phyloP scores from a whole-genome alignment of 2,329 filamentous ascomycete species.

The Phyllosticta ampelicida region DNA sequence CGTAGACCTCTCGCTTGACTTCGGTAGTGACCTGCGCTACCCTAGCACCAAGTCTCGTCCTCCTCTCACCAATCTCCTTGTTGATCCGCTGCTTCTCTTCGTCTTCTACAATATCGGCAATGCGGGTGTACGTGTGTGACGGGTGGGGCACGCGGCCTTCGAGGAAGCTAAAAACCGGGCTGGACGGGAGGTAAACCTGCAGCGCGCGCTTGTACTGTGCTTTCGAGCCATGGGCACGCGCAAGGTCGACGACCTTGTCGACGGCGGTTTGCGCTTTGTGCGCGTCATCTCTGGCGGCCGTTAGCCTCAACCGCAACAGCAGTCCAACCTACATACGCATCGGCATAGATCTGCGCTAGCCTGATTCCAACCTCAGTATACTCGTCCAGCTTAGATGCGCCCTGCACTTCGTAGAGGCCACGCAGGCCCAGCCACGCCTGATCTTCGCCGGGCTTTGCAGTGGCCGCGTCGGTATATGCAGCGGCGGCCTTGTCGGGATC shows the following conservation, averaged over 20 bases:
- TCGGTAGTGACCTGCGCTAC: constrained; percentile 74
- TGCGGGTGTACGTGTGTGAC: constrained; percentile 65
- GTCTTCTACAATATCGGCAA: constrained; percentile 72
- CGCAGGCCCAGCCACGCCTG: constrained; percentile 87
- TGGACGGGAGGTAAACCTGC: constrained; percentile 59
- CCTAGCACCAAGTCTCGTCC: constrained; percentile 76
- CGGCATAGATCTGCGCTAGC: constrained; percentile 63
- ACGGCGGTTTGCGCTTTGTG: constrained; percentile 53
- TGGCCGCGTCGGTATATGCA: constrained; percentile 62
- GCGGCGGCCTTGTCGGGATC: constrained; percentile 62
- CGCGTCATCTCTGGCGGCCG: constrained; percentile 41
- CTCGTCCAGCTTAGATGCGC: constrained; percentile 53
- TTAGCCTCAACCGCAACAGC: not conserved
- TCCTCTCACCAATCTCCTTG: constrained; percentile 75
- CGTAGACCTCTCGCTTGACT: constrained; percentile 76
- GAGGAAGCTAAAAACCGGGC: constrained; percentile 67
- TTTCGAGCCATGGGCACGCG: constrained; percentile 59
- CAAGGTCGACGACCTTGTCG: constrained; percentile 69
- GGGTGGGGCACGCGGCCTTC: constrained; percentile 78
- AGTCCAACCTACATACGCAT: constrained; percentile 37
- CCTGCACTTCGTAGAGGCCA: constrained; percentile 73
- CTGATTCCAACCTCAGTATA: constrained; percentile 65
- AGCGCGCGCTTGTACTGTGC: constrained; percentile 67
- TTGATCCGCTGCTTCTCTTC: constrained; percentile 88
- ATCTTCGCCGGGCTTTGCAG: constrained; percentile 61